Percentiles rank a stretch among this genome's conserved stretches.
Evolutionary conservation across 2,329 filamentous ascomycete genomes (phyloP).

Genomic region (Alternaria tenuissima): DNA sequence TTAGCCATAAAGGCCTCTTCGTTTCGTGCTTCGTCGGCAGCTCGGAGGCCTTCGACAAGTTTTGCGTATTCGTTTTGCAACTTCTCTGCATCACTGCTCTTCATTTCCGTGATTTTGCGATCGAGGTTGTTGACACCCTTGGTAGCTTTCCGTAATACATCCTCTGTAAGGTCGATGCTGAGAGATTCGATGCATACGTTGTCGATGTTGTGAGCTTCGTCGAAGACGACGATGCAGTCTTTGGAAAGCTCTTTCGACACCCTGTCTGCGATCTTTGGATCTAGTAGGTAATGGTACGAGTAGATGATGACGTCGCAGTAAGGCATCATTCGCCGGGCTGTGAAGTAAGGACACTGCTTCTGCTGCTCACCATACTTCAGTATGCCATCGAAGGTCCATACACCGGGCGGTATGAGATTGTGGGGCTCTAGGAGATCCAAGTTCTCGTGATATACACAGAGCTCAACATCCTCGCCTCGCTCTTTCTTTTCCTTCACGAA

Average conservation of each 20-base stretch:
- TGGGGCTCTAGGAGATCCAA: slow-evolving; percentile 93
- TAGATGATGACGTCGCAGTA: slow-evolving; percentile 99
- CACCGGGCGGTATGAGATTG: slow-evolving; percentile 90
- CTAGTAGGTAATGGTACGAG: slow-evolving; percentile 97
- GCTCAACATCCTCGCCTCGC: slow-evolving; percentile 88
- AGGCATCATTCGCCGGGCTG: slow-evolving; percentile 96
- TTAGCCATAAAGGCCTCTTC: slow-evolving; percentile 99
- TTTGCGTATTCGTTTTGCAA: slow-evolving; percentile 95
- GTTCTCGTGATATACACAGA: slow-evolving; percentile 98
- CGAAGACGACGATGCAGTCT: slow-evolving; percentile 98
- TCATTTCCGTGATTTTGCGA: slow-evolving; percentile 90
- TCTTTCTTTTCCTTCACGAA: slow-evolving; percentile 99
- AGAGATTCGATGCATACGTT: slow-evolving; percentile 98
- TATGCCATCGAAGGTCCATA: slow-evolving; percentile 93
- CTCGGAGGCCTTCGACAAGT: slow-evolving; percentile 87
- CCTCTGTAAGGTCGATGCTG: slow-evolving; percentile 96
- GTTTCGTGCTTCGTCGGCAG: slow-evolving; percentile 86
- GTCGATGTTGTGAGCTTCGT: slow-evolving; percentile 99
- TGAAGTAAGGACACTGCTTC: slow-evolving; percentile 98
- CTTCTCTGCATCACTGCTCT: slow-evolving; percentile 92
- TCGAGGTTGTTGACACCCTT: slow-evolving; percentile 91
- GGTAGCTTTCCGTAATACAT: slow-evolving; percentile 89
- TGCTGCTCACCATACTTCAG: slow-evolving; percentile 90
- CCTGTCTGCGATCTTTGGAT: slow-evolving; percentile 95
- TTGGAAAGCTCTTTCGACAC: slow-evolving; percentile 96